A percentile compares a stretch with the other conserved stretches of the same genome.
Evolutionary conservation across 306 rosid genomes (phyloP).

Genomic region (Cercis canadensis): DNA sequence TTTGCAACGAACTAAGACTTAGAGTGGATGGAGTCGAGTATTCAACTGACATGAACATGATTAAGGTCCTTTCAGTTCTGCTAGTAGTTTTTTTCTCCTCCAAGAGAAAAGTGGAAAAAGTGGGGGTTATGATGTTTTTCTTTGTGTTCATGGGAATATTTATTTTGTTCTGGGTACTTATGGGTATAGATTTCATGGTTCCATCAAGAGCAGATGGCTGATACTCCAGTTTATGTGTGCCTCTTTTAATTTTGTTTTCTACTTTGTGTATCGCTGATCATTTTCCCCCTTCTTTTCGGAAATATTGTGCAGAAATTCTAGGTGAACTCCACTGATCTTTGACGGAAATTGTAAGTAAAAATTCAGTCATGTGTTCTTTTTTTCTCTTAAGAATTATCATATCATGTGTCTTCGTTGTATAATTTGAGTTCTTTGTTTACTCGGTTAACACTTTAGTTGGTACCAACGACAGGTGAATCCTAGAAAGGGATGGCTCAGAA

Average conservation of each 20-base stretch:
- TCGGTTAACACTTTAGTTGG: slow-evolving; percentile 25
- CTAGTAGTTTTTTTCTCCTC: background rate
- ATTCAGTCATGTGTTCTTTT: background rate
- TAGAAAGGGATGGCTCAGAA: slow-evolving; percentile 63
- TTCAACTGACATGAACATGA: background rate
- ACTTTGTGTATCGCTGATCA: background rate
- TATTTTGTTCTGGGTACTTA: background rate
- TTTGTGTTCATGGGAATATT: background rate
- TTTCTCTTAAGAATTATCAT: background rate
- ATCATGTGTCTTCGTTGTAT: background rate
- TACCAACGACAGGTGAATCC: slow-evolving; percentile 28
- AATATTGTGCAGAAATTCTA: background rate
- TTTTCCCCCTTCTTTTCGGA: background rate
- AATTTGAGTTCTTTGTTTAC: slow-evolving; percentile 19
- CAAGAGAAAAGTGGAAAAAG: background rate
- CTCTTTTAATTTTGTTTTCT: no score
- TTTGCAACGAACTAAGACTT: no score
- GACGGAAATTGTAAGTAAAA: background rate
- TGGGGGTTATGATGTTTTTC: background rate
- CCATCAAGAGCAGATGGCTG: no score
- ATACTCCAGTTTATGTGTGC: no score
- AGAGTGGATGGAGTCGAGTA: no score
- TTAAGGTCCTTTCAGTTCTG: background rate
- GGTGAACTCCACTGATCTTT: background rate
- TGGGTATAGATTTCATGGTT: no score